Evolutionary conservation across 2,329 filamentous ascomycete species (phyloP), one percentile per base, ranked within the genome.

Genomic region (Fusarium verticillioides): DNA sequence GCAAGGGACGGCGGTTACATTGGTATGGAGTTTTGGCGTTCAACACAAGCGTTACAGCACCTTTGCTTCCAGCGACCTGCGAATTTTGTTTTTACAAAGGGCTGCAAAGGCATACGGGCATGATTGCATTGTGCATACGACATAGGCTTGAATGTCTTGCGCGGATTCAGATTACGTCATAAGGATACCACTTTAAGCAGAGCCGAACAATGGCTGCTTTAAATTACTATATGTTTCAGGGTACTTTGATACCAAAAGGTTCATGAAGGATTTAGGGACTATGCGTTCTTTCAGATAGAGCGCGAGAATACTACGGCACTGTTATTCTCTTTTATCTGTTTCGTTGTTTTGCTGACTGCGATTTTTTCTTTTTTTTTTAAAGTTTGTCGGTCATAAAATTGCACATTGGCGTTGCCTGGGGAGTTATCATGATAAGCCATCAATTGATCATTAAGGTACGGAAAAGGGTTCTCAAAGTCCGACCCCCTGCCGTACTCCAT

Each of bases 181-280:
- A 76, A 23, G 36, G 59, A 70, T 77, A 77, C 75, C 75, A 76
- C 62, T 36, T 69, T 49, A 54, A 68, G 65, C 66, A 67, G 63
- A 68, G 54, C 60, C 54, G 44, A 52, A 60, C 63, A 53, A 52
- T 50, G 58, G 54, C 53, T 50, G 44, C 42, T 67, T 39, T 32
- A 53, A 47, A 49, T 37, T 58, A 47, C 44, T 21, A 23, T 43
- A 15, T 44, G 37, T 34, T 59, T 54, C 47, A 43, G 49, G 59
- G 49, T 34, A 57, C 10, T 28, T 28, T n/a, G 16, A 15, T 39
- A 42, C 15, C 36, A 32, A n/a, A 53, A 30, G 50, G 23, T 37
- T 23, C 23, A 34, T 26, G 42, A 53, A 30, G 30, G 37, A 32
- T 43, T 26, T 53, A 36, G 16, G 39, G n/a, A 26, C n/a, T 36